phyloP scores from a whole-genome alignment of 2,329 filamentous ascomycete species.

The Ceratocystis colombiana region DNA sequence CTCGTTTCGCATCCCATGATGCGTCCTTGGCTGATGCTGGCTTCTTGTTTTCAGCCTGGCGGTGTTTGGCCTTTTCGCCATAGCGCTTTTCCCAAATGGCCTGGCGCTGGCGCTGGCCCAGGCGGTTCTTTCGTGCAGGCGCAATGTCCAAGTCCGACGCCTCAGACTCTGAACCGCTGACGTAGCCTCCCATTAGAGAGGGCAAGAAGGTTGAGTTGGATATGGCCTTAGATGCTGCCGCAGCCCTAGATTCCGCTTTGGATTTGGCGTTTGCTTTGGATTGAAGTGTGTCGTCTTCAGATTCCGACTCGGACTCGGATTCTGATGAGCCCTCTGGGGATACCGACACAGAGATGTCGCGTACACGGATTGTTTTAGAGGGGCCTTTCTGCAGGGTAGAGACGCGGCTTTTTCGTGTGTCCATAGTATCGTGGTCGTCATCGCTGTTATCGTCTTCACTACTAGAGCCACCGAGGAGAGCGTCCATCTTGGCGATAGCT shows the following conservation, averaged over 20 bases:
- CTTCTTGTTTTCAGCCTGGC: conserved; percentile 34
- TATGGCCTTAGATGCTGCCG: conserved; percentile 24
- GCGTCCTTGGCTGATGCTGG: conserved; percentile 33
- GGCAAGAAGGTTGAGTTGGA: conserved; percentile 57
- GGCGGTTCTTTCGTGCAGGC: conserved; percentile 57
- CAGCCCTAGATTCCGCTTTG: conserved; percentile 29
- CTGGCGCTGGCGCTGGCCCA: conserved; percentile 67
- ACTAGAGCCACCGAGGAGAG: conserved; percentile 39
- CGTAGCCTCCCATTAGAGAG: conserved; percentile 67
- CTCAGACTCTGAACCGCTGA: conserved; percentile 59
- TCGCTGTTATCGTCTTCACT: conserved; percentile 36
- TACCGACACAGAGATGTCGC: conserved; percentile 34
- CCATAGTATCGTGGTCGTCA: conserved; percentile 24
- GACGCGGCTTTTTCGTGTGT: background rate
- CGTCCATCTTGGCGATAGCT: conserved; percentile 38
- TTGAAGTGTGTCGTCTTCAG: conserved; percentile 24
- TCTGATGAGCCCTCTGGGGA: conserved; percentile 23
- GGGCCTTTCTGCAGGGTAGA: conserved; percentile 13
- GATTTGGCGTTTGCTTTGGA: conserved; percentile 21
- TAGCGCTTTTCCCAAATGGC: conserved; percentile 74
- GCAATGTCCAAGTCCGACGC: conserved; percentile 57
- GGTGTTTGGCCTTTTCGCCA: conserved; percentile 59
- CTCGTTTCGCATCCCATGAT: conserved; percentile 50
- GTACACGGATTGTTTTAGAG: conserved; percentile 28
- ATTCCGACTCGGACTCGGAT: conserved; percentile 10